Base-by-base conservation (phyloP, 2,329 filamentous ascomycete species). In the Colletotrichum costaricense region DNA sequence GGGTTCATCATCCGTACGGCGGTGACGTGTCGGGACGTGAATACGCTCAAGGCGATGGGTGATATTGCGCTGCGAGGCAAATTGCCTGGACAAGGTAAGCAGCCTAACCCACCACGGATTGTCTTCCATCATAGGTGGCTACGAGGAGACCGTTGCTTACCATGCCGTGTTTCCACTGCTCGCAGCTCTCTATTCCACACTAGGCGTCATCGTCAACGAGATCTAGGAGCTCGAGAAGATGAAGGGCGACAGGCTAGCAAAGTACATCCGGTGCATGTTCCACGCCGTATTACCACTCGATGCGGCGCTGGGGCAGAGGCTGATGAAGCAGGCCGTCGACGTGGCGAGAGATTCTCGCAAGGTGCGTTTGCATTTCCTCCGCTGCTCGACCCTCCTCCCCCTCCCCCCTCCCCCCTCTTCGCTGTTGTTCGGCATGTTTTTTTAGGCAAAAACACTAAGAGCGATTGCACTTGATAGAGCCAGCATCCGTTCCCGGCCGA, bases 231-330 rank as follows among this genome's bases (percentile, higher is more conserved):
- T 91, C 1, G 87, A 91, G 22, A 78, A 81, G 0, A 90, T 92
- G 57, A 87, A 93, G 74, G 85, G 86, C 5, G 79, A 80, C 1
- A 91, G 90, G 76, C 84, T 97, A 1, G 89, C 93, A 8, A 93
- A 93, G 77, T 97, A 97, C 84, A 89, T 96, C 58, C 90, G 94
- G 1, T 95, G 93, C 77, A 86, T 97, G 2, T 93, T 96, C 75
- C 92, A 93, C 74, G 85, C 91, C 1, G 88, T 93, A 0, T 82
- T 95, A 0, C 84, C 88, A 1, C 84, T 88, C 5, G 87, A 91
- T 59, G 87, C 90, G 24, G 80, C 81, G 0, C 81, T 91, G 19
- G 89, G 90, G 11, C 84, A 93, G 63, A 85, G 87, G 58, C 85
- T 95, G 4, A 82, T 95, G 8, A 87, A 91, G n/a, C 91, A 95